Conservation (phyloP, 768 basidiomycete species). For the Amanita exitialis region DNA sequence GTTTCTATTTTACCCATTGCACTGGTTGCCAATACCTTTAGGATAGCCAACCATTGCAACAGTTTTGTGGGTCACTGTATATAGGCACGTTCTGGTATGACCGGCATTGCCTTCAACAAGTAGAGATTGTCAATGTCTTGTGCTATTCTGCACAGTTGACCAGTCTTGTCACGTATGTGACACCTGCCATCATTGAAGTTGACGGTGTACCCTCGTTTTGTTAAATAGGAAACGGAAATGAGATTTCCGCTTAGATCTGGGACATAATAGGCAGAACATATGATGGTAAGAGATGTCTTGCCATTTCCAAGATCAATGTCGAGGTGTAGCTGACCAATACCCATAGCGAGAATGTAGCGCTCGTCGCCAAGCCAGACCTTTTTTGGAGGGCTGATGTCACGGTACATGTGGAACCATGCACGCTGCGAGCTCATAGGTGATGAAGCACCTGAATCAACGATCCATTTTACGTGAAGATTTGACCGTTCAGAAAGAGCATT, state of each 20-base stretch:
- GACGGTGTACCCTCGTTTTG: conserved; percentile 6
- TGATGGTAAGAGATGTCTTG: conserved; percentile 4
- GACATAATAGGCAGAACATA: neutral
- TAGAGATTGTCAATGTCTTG: no score
- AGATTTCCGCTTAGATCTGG: conserved; percentile 5
- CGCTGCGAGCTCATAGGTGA: conserved; percentile 9
- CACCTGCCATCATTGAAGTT: no score
- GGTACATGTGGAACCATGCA: conserved; percentile 10
- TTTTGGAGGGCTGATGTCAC: conserved; percentile 1
- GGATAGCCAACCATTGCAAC: no score
- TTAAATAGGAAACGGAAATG: neutral
- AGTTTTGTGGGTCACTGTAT: no score
- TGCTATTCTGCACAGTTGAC: no score
- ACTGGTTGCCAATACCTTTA: no score
- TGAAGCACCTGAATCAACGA: conserved; percentile 10
- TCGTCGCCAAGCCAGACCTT: conserved; percentile 12
- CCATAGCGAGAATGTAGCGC: conserved; percentile 7
- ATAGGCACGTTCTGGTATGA: no score
- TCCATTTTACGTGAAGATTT: no score
- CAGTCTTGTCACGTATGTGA: no score
- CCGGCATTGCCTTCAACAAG: no score
- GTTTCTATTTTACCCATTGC: no score
- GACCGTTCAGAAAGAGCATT: no score
- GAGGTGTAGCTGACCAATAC: neutral
- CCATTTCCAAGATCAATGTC: neutral